Base-by-base conservation (phyloP, 257 asterid species). In the Striga asiatica region DNA sequence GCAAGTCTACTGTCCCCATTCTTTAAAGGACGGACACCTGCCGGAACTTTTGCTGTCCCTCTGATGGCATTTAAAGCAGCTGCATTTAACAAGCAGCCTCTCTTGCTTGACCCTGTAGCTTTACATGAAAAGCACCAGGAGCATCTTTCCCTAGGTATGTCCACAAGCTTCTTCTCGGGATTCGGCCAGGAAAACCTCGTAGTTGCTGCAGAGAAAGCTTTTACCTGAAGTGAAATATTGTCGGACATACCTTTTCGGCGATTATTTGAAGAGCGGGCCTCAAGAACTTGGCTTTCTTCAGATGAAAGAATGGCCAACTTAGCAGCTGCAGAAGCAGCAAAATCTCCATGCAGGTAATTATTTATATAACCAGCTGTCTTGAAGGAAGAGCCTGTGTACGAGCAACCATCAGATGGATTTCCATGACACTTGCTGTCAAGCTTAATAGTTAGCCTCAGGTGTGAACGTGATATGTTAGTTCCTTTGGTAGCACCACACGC, bases 291-390 rank as follows among this genome's bases (percentile, higher is more conserved):
- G 50, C 68, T 72, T 70, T 80, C 94, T 66, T 85, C 86, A n/a
- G 81, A 66, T 65, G 85, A 75, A 64, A 85, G 73, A 47, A 69
- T 56, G 52, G 92, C 86, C 68, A 85, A 77, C 70, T 67, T 82
- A 43, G 92, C 92, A 55, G 97, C 95, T 31, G 97, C 97, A 23
- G 94, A 73, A 21, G 94, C 95, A 67, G 87, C 81, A 61, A 85
- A 88, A 47, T 88, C 92, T 67, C 97, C 97, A 66, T 88, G 94
- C 49, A 71, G 57, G 74, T 85, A 88, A 59, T 71, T 57, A 74
- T 88, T 88, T 31, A 81, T 60, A 32, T 82, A 85, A 52, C 80
- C 81, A 17, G 76, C 75, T 60, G 54, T 45, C 29, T 74, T 81
- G 72, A 88, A 88, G 61, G 87, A 78, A 48, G 76, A 82, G 7